Conservation (phyloP, 768 basidiomycete genomes). For the Tricholomella constricta region DNA sequence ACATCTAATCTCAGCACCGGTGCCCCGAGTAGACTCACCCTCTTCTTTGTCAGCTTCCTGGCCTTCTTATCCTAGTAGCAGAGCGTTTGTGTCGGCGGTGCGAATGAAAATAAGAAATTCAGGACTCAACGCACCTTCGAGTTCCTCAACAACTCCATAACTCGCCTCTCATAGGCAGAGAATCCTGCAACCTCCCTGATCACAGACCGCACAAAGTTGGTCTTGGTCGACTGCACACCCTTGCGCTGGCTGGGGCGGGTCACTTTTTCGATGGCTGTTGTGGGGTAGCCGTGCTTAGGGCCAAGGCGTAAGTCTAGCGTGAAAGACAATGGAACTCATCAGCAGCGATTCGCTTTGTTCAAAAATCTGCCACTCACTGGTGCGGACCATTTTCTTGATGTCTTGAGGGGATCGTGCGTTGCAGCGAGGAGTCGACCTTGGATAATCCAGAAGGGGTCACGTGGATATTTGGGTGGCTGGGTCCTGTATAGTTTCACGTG, state of each 20-base stretch:
- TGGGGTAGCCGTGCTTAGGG: conserved; percentile 86
- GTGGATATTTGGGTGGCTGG: conserved; percentile 47
- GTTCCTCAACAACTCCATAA: conserved; percentile 97
- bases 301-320: conserved; percentile 79
- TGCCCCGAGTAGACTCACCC: conserved; percentile 58
- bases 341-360: neutral
- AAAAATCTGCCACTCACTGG: conserved; percentile 53
- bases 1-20: neutral
- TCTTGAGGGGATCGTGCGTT: conserved; percentile 51
- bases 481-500: conserved; percentile 57
- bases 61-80: conserved; percentile 91
- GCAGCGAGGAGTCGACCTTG: conserved; percentile 27
- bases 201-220: conserved; percentile 90
- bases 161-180: conserved; percentile 95
- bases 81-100: neutral
- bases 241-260: conserved; percentile 88
- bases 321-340: conserved; percentile 15
- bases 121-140: conserved; percentile 69
- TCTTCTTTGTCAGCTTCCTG: conserved; percentile 98
- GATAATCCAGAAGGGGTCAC: conserved; percentile 32
- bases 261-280: conserved; percentile 77
- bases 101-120: neutral
- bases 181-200: conserved; percentile 98
- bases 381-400: conserved; percentile 72
- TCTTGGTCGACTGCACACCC: conserved; percentile 87